Evolutionary conservation across 176 grass and related monocot species (phyloP).

Genomic region (Avena sativa): DNA sequence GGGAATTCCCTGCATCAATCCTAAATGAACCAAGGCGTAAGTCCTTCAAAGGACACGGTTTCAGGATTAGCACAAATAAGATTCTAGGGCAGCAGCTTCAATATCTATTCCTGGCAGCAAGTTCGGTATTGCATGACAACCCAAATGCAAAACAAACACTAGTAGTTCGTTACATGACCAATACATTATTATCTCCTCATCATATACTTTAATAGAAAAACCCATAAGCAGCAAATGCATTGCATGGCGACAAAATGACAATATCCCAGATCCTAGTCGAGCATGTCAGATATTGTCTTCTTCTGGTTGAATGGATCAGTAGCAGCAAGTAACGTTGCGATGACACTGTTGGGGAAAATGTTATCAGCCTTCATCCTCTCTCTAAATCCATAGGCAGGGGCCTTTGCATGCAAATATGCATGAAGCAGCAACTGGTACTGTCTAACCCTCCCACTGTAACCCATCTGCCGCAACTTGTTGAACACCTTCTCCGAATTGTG

Average conservation of each 20-base stretch:
- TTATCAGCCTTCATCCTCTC: slow-evolving; percentile 91
- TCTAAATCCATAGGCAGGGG: slow-evolving; percentile 74
- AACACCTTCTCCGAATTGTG: slow-evolving; percentile 78
- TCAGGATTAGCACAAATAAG: background rate
- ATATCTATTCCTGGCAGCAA: slow-evolving; percentile 11
- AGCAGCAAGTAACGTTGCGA: slow-evolving; percentile 52
- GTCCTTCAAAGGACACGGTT: background rate
- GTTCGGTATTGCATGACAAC: slow-evolving; percentile 13
- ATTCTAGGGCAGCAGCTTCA: background rate
- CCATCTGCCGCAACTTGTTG: slow-evolving; percentile 54
- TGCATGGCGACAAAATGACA: slow-evolving; percentile 24
- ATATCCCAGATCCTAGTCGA: slow-evolving; percentile 43
- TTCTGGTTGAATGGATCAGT: slow-evolving; percentile 67
- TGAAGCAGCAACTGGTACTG: slow-evolving; percentile 76
- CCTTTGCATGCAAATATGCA: slow-evolving; percentile 67
- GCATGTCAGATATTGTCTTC: slow-evolving; percentile 59
- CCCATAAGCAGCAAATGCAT: slow-evolving; percentile 40
- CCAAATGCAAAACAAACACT: slow-evolving; percentile 35
- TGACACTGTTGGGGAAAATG: slow-evolving; percentile 60
- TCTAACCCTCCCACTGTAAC: slow-evolving; percentile 64
- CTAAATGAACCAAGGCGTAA: background rate
- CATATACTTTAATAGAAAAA: slow-evolving; percentile 37
- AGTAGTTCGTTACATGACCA: slow-evolving; percentile 43
- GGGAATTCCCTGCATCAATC: background rate
- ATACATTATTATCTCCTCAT: slow-evolving; percentile 52